phyloP scores from a whole-genome alignment of 192 early-diverging fungal species.

The Backusella tarrabulga region DNA sequence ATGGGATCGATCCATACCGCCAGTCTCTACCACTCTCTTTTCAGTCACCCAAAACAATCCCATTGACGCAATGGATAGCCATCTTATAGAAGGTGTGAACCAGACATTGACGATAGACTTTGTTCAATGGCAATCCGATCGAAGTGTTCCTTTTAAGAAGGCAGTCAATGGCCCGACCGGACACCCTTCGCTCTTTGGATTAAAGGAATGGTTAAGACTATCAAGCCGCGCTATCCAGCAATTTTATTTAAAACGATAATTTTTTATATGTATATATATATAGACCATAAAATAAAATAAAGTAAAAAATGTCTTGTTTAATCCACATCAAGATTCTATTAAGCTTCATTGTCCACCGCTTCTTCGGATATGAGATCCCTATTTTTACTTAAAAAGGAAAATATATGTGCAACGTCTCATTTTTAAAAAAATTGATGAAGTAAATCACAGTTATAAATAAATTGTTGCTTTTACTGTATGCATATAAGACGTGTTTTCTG shows the following conservation, averaged over 20 bases:
- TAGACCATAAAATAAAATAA: background rate
- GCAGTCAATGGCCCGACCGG: slow-evolving; percentile 1
- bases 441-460: too few species aligned
- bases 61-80: background rate
- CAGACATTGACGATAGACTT: background rate
- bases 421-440: too few species aligned
- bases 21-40: background rate
- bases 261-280: background rate
- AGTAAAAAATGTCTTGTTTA: background rate
- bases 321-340: background rate
- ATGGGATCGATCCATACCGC: background rate
- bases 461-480: too few species aligned
- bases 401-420: too few species aligned
- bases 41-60: background rate
- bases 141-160: background rate
- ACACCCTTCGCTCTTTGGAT: background rate
- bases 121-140: background rate
- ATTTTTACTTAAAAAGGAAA: too few species aligned
- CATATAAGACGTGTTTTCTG: too few species aligned
- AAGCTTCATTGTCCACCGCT: background rate
- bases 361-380: too few species aligned
- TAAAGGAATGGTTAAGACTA: background rate
- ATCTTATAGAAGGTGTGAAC: background rate
- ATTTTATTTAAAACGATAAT: background rate
- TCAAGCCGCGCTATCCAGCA: background rate